Conservation (phyloP, 257 asterid genomes). For the Rauvolfia tetraphylla region DNA sequence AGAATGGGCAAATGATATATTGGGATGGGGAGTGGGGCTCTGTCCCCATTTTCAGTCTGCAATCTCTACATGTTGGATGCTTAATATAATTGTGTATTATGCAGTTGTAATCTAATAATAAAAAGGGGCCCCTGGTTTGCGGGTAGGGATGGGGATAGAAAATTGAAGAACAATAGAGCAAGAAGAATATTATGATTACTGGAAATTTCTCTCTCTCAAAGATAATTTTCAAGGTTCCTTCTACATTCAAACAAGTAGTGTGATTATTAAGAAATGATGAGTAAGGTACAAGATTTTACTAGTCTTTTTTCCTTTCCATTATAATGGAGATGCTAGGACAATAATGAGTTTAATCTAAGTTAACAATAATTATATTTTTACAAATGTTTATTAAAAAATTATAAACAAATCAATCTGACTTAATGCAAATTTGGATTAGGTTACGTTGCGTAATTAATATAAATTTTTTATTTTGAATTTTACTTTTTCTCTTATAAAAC, state of each 20-base stretch:
- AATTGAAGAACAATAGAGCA: too few species aligned
- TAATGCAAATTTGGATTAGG: too few species aligned
- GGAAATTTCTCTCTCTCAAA: background rate
- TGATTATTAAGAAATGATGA: background rate
- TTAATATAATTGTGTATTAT: background rate
- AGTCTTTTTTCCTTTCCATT: too few species aligned
- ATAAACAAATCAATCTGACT: too few species aligned
- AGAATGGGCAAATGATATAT: slow-evolving; percentile 6
- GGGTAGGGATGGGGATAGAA: background rate
- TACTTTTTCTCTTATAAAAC: too few species aligned
- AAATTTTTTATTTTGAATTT: too few species aligned
- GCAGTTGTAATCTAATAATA: background rate
- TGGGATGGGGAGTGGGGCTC: background rate
- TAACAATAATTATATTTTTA: too few species aligned
- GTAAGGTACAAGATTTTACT: background rate
- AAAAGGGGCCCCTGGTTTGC: background rate
- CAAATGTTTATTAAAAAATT: too few species aligned
- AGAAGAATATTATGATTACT: too few species aligned
- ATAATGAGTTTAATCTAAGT: too few species aligned
- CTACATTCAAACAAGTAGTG: background rate
- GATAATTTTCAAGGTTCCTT: background rate
- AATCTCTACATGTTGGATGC: background rate
- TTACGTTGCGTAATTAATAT: too few species aligned
- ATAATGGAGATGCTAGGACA: too few species aligned
- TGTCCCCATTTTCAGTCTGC: background rate